Percentiles rank a stretch among this genome's conserved stretches.
These are phyloP conservation scores for Trypanosoma brucei DNA, from an alignment of 208 protist genomes.

Conservation along the genomic window DNA sequence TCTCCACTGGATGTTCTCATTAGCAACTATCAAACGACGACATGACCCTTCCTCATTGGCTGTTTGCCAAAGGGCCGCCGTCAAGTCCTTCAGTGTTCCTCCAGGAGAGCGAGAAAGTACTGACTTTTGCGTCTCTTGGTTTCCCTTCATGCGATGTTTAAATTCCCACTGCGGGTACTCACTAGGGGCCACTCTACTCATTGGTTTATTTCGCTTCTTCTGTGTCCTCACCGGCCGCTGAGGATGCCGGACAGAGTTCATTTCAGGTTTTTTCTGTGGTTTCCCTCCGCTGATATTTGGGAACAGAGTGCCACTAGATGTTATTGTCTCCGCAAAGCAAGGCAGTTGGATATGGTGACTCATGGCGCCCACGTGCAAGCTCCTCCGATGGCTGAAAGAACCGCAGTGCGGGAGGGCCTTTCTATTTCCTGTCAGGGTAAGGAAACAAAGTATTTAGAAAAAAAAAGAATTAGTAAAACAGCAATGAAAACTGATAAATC, in stretches of 20 bases:
- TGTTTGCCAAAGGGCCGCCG: not conserved
- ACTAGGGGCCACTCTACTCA: not conserved
- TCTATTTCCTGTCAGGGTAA: too few species aligned
- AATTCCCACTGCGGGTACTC: slow-evolving; percentile 5
- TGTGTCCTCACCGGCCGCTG: not conserved
- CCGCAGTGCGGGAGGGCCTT: too few species aligned
- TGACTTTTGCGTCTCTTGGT: not conserved
- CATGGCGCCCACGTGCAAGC: not conserved
- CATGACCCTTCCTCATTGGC: slow-evolving; percentile 15
- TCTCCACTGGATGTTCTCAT: slow-evolving; percentile 30
- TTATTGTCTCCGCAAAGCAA: not conserved
- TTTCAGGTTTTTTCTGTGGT: not conserved
- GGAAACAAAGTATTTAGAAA: too few species aligned
- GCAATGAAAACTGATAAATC: too few species aligned
- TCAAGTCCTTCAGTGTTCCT: not conserved
- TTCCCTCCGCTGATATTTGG: not conserved
- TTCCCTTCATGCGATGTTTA: slow-evolving; percentile 8
- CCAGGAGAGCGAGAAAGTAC: too few species aligned
- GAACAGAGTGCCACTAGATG: not conserved
- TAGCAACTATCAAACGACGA: slow-evolving; percentile 19
- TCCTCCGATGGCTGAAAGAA: too few species aligned
- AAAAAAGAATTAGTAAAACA: too few species aligned
- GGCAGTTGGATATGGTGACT: not conserved
- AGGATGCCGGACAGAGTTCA: not conserved
- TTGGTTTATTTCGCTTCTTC: not conserved